phyloP scores from a whole-genome alignment of 2,329 filamentous ascomycete species.

The Exophiala bonariae region DNA sequence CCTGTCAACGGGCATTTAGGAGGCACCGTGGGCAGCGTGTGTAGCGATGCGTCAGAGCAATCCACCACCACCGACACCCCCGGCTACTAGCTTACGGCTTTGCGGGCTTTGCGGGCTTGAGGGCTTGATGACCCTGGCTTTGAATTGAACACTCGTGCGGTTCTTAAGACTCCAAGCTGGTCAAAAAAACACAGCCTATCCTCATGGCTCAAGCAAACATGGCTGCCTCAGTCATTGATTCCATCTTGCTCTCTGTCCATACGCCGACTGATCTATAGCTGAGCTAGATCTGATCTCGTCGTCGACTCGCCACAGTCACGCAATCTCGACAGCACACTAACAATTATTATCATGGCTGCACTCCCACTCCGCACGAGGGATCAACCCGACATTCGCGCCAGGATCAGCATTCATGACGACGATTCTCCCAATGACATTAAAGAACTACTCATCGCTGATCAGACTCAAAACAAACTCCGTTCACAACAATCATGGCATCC shows the following conservation, averaged over 20 bases:
- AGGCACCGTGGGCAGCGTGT: no score
- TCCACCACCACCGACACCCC: no score
- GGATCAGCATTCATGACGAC: constrained; percentile 21
- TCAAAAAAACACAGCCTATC: constrained; percentile 15
- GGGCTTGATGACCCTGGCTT: background rate
- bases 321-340: background rate
- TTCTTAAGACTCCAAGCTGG: constrained; percentile 8
- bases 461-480: constrained; percentile 18
- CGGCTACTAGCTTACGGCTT: background rate
- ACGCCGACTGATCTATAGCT: constrained; percentile 3
- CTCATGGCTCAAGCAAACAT: constrained; percentile 7
- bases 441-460: constrained; percentile 16
- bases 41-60: no score
- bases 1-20: no score
- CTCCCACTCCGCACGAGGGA: constrained; percentile 12
- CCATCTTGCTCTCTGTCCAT: background rate
- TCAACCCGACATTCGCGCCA: constrained; percentile 19
- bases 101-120: no score
- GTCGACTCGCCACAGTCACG: constrained; percentile 13
- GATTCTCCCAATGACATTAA: constrained; percentile 16
- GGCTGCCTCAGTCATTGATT: constrained; percentile 19
- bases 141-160: constrained; percentile 24
- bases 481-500: constrained; percentile 19
- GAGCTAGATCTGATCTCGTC: background rate
- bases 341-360: constrained; percentile 22